Percentiles rank a stretch among this genome's conserved stretches.
phyloP scores from a whole-genome alignment of 2,329 filamentous ascomycete genomes.

The Cytospora piceicola region DNA sequence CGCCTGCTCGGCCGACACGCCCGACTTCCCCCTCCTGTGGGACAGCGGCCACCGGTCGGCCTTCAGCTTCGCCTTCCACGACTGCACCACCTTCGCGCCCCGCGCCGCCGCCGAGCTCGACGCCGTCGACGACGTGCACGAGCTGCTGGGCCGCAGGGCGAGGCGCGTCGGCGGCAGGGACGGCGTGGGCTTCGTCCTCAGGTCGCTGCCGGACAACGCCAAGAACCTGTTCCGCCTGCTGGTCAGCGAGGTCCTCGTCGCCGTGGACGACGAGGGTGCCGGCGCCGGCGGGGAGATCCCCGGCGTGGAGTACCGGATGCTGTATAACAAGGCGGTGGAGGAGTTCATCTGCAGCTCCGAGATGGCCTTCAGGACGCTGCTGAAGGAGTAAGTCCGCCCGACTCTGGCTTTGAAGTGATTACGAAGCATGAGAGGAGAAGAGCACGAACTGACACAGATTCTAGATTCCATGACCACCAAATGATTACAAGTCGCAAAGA shows the following conservation, averaged over 20 bases:
- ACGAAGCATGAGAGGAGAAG: neutral
- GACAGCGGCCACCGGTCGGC: constrained; percentile 81
- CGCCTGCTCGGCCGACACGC: constrained; percentile 82
- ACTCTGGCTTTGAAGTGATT: neutral
- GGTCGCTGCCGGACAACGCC: constrained; percentile 89
- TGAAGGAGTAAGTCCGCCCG: constrained; percentile 76
- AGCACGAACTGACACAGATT: constrained; percentile 36
- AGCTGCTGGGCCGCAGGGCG: constrained; percentile 79
- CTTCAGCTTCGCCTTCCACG: constrained; percentile 89
- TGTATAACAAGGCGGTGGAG: constrained; percentile 95
- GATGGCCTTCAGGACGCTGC: constrained; percentile 88
- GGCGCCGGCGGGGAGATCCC: constrained; percentile 56
- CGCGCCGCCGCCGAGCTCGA: constrained; percentile 72
- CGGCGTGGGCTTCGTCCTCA: constrained; percentile 88
- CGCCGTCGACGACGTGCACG: constrained; percentile 87
- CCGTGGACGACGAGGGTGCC: constrained; percentile 64
- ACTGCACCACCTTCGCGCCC: constrained; percentile 85
- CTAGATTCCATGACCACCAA: constrained; percentile 91
- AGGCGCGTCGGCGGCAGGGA: constrained; percentile 84
- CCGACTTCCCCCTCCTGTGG: constrained; percentile 87
- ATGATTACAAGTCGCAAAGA: constrained; percentile 94
- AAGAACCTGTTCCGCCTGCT: constrained; percentile 84
- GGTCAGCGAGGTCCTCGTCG: constrained; percentile 79
- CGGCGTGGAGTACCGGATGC: constrained; percentile 84
- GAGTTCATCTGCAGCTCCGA: constrained; percentile 97